Evolutionary conservation across 768 basidiomycete genomes (phyloP).

Genomic region (Boletus pseudopeckii): DNA sequence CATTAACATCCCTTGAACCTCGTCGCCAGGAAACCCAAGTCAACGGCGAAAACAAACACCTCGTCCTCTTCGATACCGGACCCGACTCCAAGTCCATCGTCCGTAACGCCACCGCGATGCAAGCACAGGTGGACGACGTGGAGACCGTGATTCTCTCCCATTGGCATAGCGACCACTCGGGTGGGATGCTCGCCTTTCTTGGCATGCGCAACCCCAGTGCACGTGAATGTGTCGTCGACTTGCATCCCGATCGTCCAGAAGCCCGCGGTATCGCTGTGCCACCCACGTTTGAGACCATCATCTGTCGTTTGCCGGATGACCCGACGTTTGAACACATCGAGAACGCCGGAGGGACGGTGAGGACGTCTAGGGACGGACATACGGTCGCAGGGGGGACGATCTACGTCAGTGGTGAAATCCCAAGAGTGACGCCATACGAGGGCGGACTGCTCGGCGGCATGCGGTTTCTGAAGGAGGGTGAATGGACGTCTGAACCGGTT

Average conservation of each 20-base stretch:
- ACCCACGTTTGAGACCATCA: conserved; percentile 52
- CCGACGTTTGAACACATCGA: conserved; percentile 69
- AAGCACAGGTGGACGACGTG: conserved; percentile 50
- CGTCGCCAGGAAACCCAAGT: conserved; percentile 53
- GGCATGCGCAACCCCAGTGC: conserved; percentile 36
- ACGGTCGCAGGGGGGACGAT: conserved; percentile 58
- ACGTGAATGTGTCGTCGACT: conserved; percentile 53
- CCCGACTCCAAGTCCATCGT: conserved; percentile 73
- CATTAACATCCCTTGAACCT: neutral
- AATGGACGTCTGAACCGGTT: conserved; percentile 58
- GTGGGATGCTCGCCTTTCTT: conserved; percentile 68
- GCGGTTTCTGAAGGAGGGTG: conserved; percentile 47
- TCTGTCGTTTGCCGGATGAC: conserved; percentile 61
- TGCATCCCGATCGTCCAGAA: conserved; percentile 73
- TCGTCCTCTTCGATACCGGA: conserved; percentile 81
- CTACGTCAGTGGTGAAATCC: conserved; percentile 81
- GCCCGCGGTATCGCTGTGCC: conserved; percentile 73
- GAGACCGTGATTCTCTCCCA: conserved; percentile 69
- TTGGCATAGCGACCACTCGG: conserved; percentile 78
- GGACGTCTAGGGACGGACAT: conserved; percentile 59
- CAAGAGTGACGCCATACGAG: conserved; percentile 66
- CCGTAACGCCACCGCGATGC: conserved; percentile 66
- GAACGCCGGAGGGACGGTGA: conserved; percentile 50
- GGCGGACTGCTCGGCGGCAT: conserved; percentile 63
- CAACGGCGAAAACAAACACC: conserved; percentile 40